Base-by-base conservation (phyloP, 345 rosid species). In the Populus simonii region DNA sequence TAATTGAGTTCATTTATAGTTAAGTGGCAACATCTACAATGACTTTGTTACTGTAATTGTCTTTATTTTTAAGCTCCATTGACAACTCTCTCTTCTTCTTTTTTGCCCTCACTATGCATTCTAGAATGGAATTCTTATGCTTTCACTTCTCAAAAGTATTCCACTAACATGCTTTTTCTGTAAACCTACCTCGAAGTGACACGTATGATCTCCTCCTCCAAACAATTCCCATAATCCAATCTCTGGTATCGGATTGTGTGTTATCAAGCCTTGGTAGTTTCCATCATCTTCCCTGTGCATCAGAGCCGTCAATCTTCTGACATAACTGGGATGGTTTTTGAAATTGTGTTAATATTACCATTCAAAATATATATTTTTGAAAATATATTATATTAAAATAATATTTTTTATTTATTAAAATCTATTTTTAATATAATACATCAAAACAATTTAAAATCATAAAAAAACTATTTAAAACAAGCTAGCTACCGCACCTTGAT, bases 221-320 rank as follows among this genome's bases (percentile, higher is more conserved):
- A 51, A 8, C 72, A 74, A 22, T 33, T 51, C 11, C 17, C 51
- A 17, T 29, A 51, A 70, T 31, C 47, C 17, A 3, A 38, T 72
- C 66, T 51, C 3, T 51, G 66, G 57, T 66, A 39, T 78, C 66
- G 33, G 72, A 78, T 72, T 66, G 53, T 66, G 57, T 66, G 81
- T 72, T 47, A 4, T 51, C 72, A 36, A 45, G 66, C 69, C 66
- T 65, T 13, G 67, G 57, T 70, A 51, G 36, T 53, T 57, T 72
- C 65, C 73, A 51, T 53, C 23, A 51, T 65, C 62, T 39, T 11
- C 45, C 33, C 71, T 49, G 17, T 1, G n/a, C 66, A 78, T 78
- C 81, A 78, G 41, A 72, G 81, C 81, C 81, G 81, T 78, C 43
- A 3, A 78, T 38, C 66, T 66, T n/a, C 41, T 25, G 51, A 15